Evolutionary conservation across 2,329 filamentous ascomycete species (phyloP), one percentile per base, ranked within the genome.

Genomic region (Epichloe hybrida): DNA sequence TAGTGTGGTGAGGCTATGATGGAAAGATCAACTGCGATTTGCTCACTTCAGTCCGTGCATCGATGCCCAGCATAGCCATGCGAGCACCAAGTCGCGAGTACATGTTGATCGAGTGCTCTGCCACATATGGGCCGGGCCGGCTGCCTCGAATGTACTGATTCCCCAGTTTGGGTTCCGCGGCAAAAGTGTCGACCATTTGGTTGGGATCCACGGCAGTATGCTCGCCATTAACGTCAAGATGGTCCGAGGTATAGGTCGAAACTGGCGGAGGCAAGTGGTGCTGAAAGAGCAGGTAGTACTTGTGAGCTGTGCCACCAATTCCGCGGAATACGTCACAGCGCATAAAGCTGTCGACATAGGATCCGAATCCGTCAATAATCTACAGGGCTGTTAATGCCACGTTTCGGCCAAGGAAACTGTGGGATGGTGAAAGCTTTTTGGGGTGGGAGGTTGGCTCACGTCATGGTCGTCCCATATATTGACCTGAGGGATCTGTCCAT

Each of bases 391-490:
- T 52, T 6, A 45, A 35, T 12, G 15, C 40, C 5, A 36, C 1
- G 15, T 27, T 48, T 2, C 3, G 11, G 8, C 7, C 4, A 23
- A 20, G 13, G n/a, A 13, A 13, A n/a, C 40, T 27, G 12, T 4
- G 27, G 27, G 3, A 4, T 31, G 17, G 21, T 21, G 2, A 17
- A 9, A 13, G 3, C 5, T 20, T 13, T 21, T 48, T 4, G 17
- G 17, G 17, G 1, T 6, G 15, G 20, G 15, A 15, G 6, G 0
- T 38, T 13, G n/a, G 77, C 69, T 76, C 71, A 79, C 64, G 63
- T 93, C 87, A 64, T 97, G 93, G 59, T 98, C 93, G 65, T 98
- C 93, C 90, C 91, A 98, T 43, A 98, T 87, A 62, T 97, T 98
- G 57, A 98, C 71, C 79, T 95, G 94, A 1, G 93, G 83, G 54